Conservation (phyloP, 129 eudicot genomes). For the Gnaphalium uliginosum region DNA sequence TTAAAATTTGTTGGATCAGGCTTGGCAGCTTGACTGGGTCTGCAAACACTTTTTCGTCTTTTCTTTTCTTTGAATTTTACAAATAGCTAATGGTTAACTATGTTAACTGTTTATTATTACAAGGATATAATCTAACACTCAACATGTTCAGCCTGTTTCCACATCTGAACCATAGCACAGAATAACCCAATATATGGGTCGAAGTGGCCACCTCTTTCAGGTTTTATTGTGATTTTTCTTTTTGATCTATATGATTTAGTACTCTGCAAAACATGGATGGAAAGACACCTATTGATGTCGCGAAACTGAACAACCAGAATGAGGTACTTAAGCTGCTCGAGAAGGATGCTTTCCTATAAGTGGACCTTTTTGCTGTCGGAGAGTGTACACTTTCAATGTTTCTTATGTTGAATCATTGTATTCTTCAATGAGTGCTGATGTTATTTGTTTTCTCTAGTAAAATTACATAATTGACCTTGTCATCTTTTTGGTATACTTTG, state of each 20-base stretch:
- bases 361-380: not conserved
- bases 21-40: not conserved
- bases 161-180: too few relatives aligned
- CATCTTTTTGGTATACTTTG: conserved; percentile 24
- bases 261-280: conserved; percentile 96
- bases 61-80: not conserved
- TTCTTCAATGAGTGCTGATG: conserved; percentile 7
- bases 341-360: conserved; percentile 89
- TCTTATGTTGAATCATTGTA: conserved; percentile 17
- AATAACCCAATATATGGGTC: not conserved
- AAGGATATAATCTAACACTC: not conserved
- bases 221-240: not conserved
- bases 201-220: not conserved
- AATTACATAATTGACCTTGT: conserved; percentile 24
- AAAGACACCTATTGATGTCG: conserved; percentile 87
- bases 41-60: not conserved
- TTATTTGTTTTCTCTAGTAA: conserved; percentile 23
- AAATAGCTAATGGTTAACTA: not conserved
- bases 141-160: too few relatives aligned
- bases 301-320: conserved; percentile 77
- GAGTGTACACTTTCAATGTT: conserved; percentile 29
- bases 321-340: conserved; percentile 81
- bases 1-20: not conserved
- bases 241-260: conserved; percentile 29
- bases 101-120: not conserved